phyloP scores from a whole-genome alignment of 257 asterid species.

The Rauvolfia tetraphylla region DNA sequence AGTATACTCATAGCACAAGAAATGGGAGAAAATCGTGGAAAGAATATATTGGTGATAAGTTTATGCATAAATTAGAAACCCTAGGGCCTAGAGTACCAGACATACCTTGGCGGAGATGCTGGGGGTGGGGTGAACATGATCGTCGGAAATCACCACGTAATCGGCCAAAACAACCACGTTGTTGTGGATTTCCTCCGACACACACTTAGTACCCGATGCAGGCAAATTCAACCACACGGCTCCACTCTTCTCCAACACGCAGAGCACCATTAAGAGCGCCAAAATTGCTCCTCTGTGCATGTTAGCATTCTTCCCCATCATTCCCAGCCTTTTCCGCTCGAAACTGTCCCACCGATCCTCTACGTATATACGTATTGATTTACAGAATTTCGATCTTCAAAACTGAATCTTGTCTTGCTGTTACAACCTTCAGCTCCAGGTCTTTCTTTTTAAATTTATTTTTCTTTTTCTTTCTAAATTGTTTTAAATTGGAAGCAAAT shows the following conservation, averaged over 20 bases:
- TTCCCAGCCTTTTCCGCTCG: background rate
- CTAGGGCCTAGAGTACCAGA: slow-evolving; percentile 1
- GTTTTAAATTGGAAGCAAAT: too few relatives aligned
- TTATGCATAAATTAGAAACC: background rate
- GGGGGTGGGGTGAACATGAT: slow-evolving; percentile 53
- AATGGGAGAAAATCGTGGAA: too few relatives aligned
- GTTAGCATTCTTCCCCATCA: slow-evolving; percentile 39
- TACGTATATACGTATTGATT: background rate
- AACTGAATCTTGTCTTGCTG: slow-evolving; percentile 15
- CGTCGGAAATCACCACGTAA: slow-evolving; percentile 72
- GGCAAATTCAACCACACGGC: slow-evolving; percentile 83
- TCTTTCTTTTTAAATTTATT: background rate
- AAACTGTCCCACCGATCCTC: background rate
- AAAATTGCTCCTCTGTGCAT: slow-evolving; percentile 23
- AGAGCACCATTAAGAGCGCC: slow-evolving; percentile 32
- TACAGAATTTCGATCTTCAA: slow-evolving; percentile 4
- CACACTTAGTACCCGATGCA: slow-evolving; percentile 70
- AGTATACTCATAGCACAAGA: background rate
- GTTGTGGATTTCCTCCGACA: slow-evolving; percentile 81
- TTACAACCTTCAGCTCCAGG: background rate
- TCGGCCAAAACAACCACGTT: slow-evolving; percentile 86
- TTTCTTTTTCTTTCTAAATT: background rate
- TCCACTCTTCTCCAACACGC: slow-evolving; percentile 31
- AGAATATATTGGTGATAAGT: background rate
- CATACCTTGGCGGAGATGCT: slow-evolving; percentile 76